Base-by-base conservation (phyloP, 2,329 filamentous ascomycete genomes). In the Sporothrix sp. region DNA sequence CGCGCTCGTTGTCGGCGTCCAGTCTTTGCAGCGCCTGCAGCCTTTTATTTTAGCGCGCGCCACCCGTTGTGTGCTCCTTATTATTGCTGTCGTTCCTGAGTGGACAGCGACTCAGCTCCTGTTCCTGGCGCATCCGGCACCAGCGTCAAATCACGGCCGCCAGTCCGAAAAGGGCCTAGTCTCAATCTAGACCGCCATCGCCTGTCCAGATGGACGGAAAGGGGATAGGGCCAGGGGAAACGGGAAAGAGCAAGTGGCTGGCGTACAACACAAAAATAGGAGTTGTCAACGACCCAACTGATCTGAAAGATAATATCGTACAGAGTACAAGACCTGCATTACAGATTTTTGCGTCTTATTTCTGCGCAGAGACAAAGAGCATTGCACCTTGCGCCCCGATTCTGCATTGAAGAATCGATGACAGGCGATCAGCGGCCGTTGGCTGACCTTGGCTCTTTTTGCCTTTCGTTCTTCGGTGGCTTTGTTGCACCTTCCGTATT, bases 121-220 rank as follows among this genome's bases (percentile, higher is more conserved):
- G 47, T 50, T 50, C 47, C 47, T 50, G 47, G 47, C 47, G 38
- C 47, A 36, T 23, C 37, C 28, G 27, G 45, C 36, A 25, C 35
- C 48, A 37, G 48, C 33, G 45, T 32, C 43, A 48, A 47, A 37
- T 37, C 33, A 48, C 40, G 46, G 51, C 39, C 51, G 40, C 46
- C 51, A 52, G 45, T 48, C 51, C 51, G 25, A 52, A 52, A 52
- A 27, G 16, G 43, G 44, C 39, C 38, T 45, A 49, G 32, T 38
- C 45, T 39, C 38, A 45, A 38, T 52, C 50, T 48, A 52, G 51
- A 52, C 51, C 51, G 45, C 45, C 5, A 45, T 49, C 23, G 45
- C 16, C 37, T 21, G 30, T 36, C 13, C 18, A 38, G 14, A 30
- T 20, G 33, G 35, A 33, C n/a, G 3, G 27, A 23, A 39, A 48